phyloP scores from a whole-genome alignment of 2,329 filamentous ascomycete genomes.

The Cladophialophora yegresii region DNA sequence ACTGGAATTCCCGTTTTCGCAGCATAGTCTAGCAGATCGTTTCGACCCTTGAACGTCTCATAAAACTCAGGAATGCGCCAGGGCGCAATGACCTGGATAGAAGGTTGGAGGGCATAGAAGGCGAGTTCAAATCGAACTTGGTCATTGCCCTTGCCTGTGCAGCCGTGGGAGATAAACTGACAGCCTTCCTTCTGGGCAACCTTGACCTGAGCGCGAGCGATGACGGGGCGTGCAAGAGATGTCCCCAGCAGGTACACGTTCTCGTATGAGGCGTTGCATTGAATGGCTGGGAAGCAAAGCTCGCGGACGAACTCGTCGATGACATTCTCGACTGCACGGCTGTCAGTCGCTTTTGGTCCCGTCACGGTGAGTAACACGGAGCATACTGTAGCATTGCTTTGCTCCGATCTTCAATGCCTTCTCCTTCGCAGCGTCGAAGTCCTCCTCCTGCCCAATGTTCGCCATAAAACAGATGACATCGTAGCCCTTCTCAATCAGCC shows the following conservation, averaged over 20 bases:
- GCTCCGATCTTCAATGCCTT: constrained; percentile 64
- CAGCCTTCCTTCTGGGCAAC: constrained; percentile 49
- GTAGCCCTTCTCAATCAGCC: constrained; percentile 52
- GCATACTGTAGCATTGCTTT: constrained; percentile 53
- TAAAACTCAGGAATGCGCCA: constrained; percentile 54
- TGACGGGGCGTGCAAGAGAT: constrained; percentile 48
- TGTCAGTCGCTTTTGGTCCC: not conserved
- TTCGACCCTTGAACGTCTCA: constrained; percentile 52
- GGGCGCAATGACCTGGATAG: constrained; percentile 52
- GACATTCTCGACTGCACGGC: constrained; percentile 60
- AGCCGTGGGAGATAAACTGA: constrained; percentile 46
- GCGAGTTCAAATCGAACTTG: constrained; percentile 55
- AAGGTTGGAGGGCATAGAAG: constrained; percentile 52
- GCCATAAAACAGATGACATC: constrained; percentile 68
- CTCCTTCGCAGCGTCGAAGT: constrained; percentile 74
- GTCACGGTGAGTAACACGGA: not conserved
- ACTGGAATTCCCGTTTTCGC: constrained; percentile 35
- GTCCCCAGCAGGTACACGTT: constrained; percentile 35
- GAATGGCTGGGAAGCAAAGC: constrained; percentile 76
- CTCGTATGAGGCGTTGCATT: constrained; percentile 55
- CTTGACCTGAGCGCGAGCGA: constrained; percentile 50
- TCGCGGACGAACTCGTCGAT: constrained; percentile 76
- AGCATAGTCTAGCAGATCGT: constrained; percentile 54
- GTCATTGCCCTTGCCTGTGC: constrained; percentile 51
- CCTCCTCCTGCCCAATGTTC: constrained; percentile 71